Percentiles rank a stretch among this genome's conserved stretches.
phyloP scores from a whole-genome alignment of 192 early-diverging fungal genomes.

The Allomyces arbusculus region DNA sequence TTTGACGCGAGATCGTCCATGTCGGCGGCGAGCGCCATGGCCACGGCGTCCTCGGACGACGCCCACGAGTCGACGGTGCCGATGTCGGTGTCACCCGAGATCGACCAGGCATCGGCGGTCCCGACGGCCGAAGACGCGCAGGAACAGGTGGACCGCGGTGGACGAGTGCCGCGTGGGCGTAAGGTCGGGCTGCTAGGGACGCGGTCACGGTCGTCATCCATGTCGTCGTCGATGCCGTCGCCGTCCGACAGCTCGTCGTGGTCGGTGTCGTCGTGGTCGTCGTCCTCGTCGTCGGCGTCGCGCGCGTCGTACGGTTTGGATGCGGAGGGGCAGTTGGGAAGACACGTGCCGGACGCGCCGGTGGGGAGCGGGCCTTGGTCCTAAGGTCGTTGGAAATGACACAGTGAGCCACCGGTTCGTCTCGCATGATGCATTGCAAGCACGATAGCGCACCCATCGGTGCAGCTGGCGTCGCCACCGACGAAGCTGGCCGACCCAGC shows the following conservation, averaged over 20 bases:
- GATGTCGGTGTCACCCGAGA: not conserved
- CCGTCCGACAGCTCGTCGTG: not conserved
- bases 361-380: not conserved
- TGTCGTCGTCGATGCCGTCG: not conserved
- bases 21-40: not conserved
- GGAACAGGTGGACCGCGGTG: not conserved
- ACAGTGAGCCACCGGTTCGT: not conserved
- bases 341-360: not conserved
- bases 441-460: conserved; percentile 9
- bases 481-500: conserved; percentile 28
- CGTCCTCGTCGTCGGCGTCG: not conserved
- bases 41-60: not conserved
- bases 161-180: not conserved
- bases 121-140: not conserved
- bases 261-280: not conserved
- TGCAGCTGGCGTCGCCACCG: conserved; percentile 25
- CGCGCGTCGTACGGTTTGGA: not conserved
- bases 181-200: not conserved
- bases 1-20: not conserved
- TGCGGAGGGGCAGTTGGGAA: not conserved
- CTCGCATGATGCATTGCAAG: not conserved
- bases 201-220: not conserved
- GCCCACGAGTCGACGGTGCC: not conserved
- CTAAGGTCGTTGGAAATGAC: not conserved
- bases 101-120: not conserved